Conservation (phyloP, 2,329 filamentous ascomycete genomes). For the Metarhizium humberi region DNA sequence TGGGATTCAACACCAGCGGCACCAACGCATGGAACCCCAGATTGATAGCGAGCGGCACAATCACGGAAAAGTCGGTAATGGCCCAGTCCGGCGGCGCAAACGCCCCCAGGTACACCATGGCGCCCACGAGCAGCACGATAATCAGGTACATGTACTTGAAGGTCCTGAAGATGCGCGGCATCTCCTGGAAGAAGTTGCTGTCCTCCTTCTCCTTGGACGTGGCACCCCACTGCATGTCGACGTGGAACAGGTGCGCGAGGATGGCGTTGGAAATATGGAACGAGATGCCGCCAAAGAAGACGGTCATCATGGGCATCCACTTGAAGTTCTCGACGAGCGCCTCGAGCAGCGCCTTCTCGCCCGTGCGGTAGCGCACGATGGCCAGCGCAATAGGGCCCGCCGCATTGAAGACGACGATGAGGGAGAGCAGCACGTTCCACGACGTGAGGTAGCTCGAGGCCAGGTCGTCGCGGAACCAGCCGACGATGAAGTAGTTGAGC, state of each 20-base stretch:
- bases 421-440: conserved; percentile 53
- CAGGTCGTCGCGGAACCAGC: conserved; percentile 59
- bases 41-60: conserved; percentile 44
- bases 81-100: conserved; percentile 46
- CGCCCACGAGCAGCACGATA: conserved; percentile 33
- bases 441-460: conserved; percentile 61
- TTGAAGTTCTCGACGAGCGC: conserved; percentile 40
- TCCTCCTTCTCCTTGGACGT: conserved; percentile 50
- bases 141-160: conserved; percentile 44
- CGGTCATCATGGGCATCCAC: conserved; percentile 47
- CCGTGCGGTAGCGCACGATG: conserved; percentile 52
- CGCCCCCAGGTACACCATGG: conserved; percentile 39
- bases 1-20: conserved; percentile 52
- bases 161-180: conserved; percentile 42
- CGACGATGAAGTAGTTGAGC: conserved; percentile 62
- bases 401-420: conserved; percentile 56
- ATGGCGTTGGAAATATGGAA: conserved; percentile 32
- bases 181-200: conserved; percentile 46
- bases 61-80: conserved; percentile 46
- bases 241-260: conserved; percentile 31
- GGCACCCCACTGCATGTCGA: conserved; percentile 41
- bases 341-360: conserved; percentile 39
- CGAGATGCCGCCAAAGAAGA: conserved; percentile 35
- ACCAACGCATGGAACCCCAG: conserved; percentile 33
- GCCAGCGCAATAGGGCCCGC: conserved; percentile 53